These are phyloP conservation scores for Musa itinerans DNA, from an alignment of 176 grass and related monocot species.

Conservation along the genomic window DNA sequence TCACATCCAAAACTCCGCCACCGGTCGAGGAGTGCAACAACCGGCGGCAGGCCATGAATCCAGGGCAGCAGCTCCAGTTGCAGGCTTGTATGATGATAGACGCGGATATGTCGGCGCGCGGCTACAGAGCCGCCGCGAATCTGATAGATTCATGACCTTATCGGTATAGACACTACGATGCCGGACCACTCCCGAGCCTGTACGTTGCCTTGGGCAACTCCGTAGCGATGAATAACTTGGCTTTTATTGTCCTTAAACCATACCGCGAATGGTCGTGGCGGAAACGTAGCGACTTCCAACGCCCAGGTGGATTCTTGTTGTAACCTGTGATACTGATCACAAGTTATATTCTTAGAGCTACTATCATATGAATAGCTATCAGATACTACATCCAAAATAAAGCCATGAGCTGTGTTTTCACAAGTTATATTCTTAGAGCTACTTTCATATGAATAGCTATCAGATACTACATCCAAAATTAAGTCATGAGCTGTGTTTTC, in stretches of 20 bases:
- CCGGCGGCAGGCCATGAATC: neutral
- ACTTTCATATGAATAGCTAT: too few relatives aligned
- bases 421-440: too few relatives aligned
- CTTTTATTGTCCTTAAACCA: neutral
- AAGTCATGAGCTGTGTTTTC: too few relatives aligned
- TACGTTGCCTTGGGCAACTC: too few relatives aligned
- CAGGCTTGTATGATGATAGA: neutral
- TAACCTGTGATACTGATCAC: too few relatives aligned
- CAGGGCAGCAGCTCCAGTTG: neutral
- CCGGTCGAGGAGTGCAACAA: neutral
- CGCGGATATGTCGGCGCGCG: neutral
- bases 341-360: too few relatives aligned
- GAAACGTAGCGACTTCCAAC: neutral
- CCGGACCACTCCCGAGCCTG: too few relatives aligned
- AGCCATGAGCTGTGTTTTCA: too few relatives aligned
- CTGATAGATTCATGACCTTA: neutral
- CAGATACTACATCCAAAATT: too few relatives aligned
- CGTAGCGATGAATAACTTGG: neutral
- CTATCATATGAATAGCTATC: too few relatives aligned
- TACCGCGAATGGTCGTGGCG: neutral
- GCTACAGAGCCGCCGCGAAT: neutral
- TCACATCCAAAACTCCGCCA: neutral
- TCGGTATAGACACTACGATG: neutral
- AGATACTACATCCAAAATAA: too few relatives aligned
- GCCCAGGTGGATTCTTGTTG: too few relatives aligned